These are phyloP conservation scores for Xylariaceae sp. DNA, from an alignment of 2,329 filamentous ascomycete genomes.

Conservation along the genomic window DNA sequence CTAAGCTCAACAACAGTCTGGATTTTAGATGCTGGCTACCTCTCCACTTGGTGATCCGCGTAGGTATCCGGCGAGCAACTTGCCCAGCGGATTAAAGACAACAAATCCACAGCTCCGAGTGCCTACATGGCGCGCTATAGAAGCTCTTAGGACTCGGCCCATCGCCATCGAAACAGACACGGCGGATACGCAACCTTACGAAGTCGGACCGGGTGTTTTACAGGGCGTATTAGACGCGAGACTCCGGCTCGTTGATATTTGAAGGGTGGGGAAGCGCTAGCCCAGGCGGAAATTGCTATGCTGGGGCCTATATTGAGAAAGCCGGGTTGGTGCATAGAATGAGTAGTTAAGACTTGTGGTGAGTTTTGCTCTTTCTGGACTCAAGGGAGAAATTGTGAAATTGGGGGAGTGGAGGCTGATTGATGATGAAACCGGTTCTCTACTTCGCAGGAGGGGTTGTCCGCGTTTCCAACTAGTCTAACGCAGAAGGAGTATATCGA, in stretches of 20 bases:
- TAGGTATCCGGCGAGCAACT: conserved; percentile 66
- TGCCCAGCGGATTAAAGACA: conserved; percentile 53
- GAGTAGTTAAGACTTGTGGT: conserved; percentile 60
- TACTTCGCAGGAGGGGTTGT: too few relatives aligned
- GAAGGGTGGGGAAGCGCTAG: conserved; percentile 58
- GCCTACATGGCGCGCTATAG: conserved; percentile 50
- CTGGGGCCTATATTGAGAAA: conserved; percentile 58
- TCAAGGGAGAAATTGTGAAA: neutral
- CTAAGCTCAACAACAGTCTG: conserved; percentile 37
- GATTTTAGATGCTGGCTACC: conserved; percentile 61
- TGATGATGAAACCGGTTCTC: too few relatives aligned
- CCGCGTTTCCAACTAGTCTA: conserved; percentile 71
- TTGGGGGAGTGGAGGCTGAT: neutral
- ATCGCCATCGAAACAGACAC: conserved; percentile 65
- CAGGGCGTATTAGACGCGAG: conserved; percentile 58
- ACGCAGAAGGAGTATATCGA: conserved; percentile 68
- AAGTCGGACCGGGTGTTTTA: conserved; percentile 64
- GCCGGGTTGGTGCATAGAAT: conserved; percentile 57
- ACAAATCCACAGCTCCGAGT: conserved; percentile 50
- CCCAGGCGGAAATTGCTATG: conserved; percentile 64
- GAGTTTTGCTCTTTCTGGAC: conserved; percentile 17
- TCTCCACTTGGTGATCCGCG: conserved; percentile 60
- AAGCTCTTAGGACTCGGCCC: conserved; percentile 53
- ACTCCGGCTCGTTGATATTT: conserved; percentile 63
- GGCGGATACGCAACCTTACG: conserved; percentile 69